Percentiles rank a stretch among this genome's conserved stretches.
Evolutionary conservation across 1,284 basidiomycete genomes (phyloP).

Genomic region (Heterobasidion parviporum): DNA sequence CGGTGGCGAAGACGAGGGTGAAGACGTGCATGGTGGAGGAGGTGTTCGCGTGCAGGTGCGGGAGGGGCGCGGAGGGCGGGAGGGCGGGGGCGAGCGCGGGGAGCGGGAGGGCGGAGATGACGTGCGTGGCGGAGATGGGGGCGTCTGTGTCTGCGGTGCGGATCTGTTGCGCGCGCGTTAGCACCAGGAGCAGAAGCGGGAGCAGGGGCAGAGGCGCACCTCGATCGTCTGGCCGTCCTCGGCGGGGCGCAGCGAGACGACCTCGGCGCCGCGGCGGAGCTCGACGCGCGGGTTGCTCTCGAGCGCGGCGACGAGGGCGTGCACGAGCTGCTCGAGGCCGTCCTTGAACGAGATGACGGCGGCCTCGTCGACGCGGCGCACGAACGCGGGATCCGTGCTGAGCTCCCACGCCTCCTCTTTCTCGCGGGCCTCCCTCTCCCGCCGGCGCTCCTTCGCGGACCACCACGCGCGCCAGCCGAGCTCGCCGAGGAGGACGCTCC

Average conservation of each 20-base stretch:
- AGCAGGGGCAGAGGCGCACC: slow-evolving; percentile 22
- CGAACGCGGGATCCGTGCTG: slow-evolving; percentile 32
- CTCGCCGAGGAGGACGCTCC: slow-evolving; percentile 64
- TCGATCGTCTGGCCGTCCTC: slow-evolving; percentile 30
- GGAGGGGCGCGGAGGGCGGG: slow-evolving; percentile 13
- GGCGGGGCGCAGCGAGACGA: slow-evolving; percentile 28
- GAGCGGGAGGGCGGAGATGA: slow-evolving; percentile 68
- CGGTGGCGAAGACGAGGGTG: slow-evolving; percentile 64
- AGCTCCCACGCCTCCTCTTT: slow-evolving; percentile 36
- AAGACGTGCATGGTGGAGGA: slow-evolving; percentile 63
- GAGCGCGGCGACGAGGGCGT: slow-evolving; percentile 46
- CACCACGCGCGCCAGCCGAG: slow-evolving; percentile 23
- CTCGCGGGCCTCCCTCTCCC: slow-evolving; percentile 13
- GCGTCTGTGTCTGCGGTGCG: not conserved
- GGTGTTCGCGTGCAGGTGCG: slow-evolving; percentile 47
- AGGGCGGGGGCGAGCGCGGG: slow-evolving; percentile 23
- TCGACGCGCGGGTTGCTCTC: slow-evolving; percentile 45
- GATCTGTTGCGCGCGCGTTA: not conserved
- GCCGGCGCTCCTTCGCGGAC: slow-evolving; percentile 8
- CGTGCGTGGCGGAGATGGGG: slow-evolving; percentile 30
- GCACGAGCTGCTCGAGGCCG: slow-evolving; percentile 68
- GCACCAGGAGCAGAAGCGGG: not conserved
- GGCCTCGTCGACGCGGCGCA: slow-evolving; percentile 43
- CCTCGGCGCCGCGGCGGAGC: slow-evolving; percentile 37
- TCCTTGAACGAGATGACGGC: slow-evolving; percentile 78